Evolutionary conservation across 768 basidiomycete species (phyloP).

Genomic region (Cystofilobasidium macerans): DNA sequence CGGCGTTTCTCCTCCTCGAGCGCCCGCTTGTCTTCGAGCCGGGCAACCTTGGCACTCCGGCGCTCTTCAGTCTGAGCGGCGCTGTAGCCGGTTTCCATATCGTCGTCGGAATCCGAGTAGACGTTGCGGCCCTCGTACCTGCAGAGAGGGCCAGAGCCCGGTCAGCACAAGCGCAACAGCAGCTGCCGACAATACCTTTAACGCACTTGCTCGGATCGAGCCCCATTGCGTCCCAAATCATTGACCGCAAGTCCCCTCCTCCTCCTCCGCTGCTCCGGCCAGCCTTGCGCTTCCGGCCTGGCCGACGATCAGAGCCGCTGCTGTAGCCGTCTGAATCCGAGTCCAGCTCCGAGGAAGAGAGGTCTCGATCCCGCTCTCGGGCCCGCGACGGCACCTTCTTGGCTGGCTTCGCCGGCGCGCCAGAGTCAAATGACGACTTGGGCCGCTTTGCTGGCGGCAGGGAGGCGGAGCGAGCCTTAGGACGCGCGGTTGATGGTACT

Average conservation of each 20-base stretch:
- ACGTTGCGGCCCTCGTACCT: slow-evolving; percentile 13
- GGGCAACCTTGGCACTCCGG: slow-evolving; percentile 25
- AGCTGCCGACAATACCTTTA: neutral
- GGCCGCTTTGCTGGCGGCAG: neutral
- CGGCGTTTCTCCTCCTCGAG: neutral
- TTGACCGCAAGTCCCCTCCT: neutral
- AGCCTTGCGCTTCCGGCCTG: neutral
- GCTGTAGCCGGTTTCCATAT: slow-evolving; percentile 30
- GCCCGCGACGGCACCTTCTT: neutral
- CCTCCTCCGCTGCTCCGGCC: neutral
- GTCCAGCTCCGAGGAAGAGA: slow-evolving; percentile 8
- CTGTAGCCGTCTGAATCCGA: slow-evolving; percentile 12
- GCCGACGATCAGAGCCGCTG: slow-evolving; percentile 2
- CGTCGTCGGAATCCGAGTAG: slow-evolving; percentile 27
- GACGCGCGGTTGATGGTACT: neutral
- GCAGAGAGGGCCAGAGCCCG: slow-evolving; percentile 12
- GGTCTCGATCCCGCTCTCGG: neutral
- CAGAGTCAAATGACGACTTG: neutral
- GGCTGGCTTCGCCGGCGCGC: neutral
- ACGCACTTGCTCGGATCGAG: slow-evolving; percentile 7
- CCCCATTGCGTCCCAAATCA: slow-evolving; percentile 15
- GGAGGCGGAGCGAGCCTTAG: neutral
- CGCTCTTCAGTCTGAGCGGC: slow-evolving; percentile 27
- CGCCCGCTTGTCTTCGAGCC: slow-evolving; percentile 7
- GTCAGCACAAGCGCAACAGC: neutral